A percentile compares a stretch with the other conserved stretches of the same genome.
Evolutionary conservation across 768 basidiomycete species (phyloP).

Genomic region (Macrocybe gigantea): DNA sequence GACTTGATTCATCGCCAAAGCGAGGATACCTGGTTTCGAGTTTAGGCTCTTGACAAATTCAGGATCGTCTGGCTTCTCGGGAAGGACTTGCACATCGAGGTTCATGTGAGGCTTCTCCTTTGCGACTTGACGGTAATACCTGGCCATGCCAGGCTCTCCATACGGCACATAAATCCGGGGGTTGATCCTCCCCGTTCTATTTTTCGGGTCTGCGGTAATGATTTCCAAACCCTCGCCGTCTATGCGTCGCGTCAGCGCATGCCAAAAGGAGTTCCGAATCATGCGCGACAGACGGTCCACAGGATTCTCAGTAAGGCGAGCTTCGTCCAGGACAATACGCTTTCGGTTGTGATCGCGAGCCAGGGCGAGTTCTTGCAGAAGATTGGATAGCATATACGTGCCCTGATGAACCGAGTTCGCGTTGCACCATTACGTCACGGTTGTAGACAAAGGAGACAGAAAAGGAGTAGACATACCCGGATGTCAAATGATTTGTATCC

Average conservation of each 20-base stretch:
- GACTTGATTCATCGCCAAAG: conserved; percentile 91
- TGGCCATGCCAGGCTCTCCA: conserved; percentile 89
- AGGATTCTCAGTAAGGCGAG: conserved; percentile 95
- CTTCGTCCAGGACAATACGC: conserved; percentile 97
- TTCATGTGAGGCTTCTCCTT: conserved; percentile 90
- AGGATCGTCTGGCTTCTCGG: conserved; percentile 82
- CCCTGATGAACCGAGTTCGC: conserved; percentile 46
- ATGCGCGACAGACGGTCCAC: conserved; percentile 95
- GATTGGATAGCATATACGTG: conserved; percentile 98
- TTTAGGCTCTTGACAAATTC: conserved; percentile 89
- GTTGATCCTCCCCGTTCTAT: conserved; percentile 83
- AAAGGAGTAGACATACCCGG: conserved; percentile 44
- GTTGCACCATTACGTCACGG: neutral
- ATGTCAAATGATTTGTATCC: conserved; percentile 98
- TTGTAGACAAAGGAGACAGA: neutral
- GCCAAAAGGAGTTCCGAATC: conserved; percentile 99
- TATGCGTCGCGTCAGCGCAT: conserved; percentile 91
- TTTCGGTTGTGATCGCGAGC: conserved; percentile 93
- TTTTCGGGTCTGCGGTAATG: conserved; percentile 97
- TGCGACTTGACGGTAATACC: conserved; percentile 91
- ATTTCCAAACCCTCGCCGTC: conserved; percentile 97
- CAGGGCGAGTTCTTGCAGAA: conserved; percentile 96
- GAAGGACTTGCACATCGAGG: conserved; percentile 88
- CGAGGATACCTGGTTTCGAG: conserved; percentile 88
- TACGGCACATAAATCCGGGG: conserved; percentile 95